Percentiles rank a stretch among this genome's conserved stretches.
phyloP scores from a whole-genome alignment of 1,284 basidiomycete species.

The Veloboletus limbatus region DNA sequence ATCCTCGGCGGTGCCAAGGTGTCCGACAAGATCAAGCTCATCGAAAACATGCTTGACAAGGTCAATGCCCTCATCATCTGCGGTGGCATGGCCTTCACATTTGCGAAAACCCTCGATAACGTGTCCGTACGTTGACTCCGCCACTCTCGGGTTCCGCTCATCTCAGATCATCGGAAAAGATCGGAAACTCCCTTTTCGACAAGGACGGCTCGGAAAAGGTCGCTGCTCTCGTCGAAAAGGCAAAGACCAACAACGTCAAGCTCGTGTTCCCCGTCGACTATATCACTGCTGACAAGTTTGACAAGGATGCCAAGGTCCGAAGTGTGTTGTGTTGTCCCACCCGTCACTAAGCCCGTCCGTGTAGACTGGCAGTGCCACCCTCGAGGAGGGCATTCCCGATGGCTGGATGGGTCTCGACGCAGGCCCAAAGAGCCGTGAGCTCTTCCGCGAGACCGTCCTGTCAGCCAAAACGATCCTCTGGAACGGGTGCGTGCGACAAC shows the following conservation, averaged over 20 bases:
- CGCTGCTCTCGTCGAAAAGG: constrained; percentile 82
- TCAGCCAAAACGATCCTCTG: constrained; percentile 97
- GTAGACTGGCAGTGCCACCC: constrained; percentile 75
- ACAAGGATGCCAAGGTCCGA: constrained; percentile 82
- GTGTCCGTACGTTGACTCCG: constrained; percentile 53
- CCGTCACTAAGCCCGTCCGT: constrained; percentile 12
- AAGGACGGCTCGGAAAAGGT: constrained; percentile 90
- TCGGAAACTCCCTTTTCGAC: constrained; percentile 95
- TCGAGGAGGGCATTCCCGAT: constrained; percentile 85
- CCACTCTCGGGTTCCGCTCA: not conserved
- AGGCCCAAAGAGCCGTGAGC: constrained; percentile 77
- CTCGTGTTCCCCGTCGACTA: constrained; percentile 96
- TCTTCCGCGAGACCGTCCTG: constrained; percentile 80
- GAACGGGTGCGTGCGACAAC: constrained; percentile 69
- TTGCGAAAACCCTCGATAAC: constrained; percentile 92
- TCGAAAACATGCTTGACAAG: constrained; percentile 99
- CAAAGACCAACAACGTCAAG: constrained; percentile 91
- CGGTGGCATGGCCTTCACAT: constrained; percentile 99
- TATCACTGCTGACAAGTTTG: constrained; percentile 93
- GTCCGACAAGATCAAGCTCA: constrained; percentile 98
- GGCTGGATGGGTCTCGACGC: constrained; percentile 95
- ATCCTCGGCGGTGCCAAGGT: constrained; percentile 99
- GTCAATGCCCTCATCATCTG: constrained; percentile 96
- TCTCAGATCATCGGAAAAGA: constrained; percentile 43
- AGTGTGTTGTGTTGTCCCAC: not conserved